Percentiles rank a stretch among this genome's conserved stretches.
Evolutionary conservation across 2,329 filamentous ascomycete species (phyloP).

Genomic region (Acephala macrosclerotiorum): DNA sequence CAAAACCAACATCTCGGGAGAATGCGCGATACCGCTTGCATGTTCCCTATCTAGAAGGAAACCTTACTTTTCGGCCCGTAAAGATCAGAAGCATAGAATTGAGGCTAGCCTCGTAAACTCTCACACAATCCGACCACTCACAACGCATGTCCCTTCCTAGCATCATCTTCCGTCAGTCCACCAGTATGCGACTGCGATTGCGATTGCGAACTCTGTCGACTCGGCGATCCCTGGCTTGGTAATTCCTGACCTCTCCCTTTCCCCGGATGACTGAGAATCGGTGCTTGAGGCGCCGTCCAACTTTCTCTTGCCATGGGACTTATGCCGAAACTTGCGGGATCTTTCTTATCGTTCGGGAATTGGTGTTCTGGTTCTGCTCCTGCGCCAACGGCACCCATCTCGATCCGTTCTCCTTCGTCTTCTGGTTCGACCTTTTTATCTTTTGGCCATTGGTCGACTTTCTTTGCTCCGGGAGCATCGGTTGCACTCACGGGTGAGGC

Average conservation of each 20-base stretch:
- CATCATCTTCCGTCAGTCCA: slow-evolving; percentile 33
- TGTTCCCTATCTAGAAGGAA: background rate
- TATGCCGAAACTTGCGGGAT: slow-evolving; percentile 22
- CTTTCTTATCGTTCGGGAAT: slow-evolving; percentile 36
- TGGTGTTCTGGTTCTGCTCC: background rate
- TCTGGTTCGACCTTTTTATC: slow-evolving; percentile 10
- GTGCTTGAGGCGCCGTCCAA: slow-evolving; percentile 38
- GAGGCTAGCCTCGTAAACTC: background rate
- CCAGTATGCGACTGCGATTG: background rate
- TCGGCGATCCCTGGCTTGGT: background rate
- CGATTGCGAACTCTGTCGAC: background rate
- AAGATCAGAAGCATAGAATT: slow-evolving; percentile 3
- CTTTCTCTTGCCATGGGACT: slow-evolving; percentile 33
- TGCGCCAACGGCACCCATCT: slow-evolving; percentile 8
- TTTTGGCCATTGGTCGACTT: slow-evolving; percentile 16
- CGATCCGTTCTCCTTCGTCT: slow-evolving; percentile 11
- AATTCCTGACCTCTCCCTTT: slow-evolving; percentile 28
- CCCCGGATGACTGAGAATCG: slow-evolving; percentile 39
- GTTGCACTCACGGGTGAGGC: slow-evolving; percentile 57
- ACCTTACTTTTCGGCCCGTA: slow-evolving; percentile 16
- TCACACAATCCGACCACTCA: slow-evolving; percentile 13
- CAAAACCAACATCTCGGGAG: background rate
- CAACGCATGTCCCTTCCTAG: slow-evolving; percentile 32
- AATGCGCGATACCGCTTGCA: background rate
- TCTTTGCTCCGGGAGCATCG: slow-evolving; percentile 6